Base-by-base conservation (phyloP, 2,329 filamentous ascomycete species). In the Botrytis fabae region DNA sequence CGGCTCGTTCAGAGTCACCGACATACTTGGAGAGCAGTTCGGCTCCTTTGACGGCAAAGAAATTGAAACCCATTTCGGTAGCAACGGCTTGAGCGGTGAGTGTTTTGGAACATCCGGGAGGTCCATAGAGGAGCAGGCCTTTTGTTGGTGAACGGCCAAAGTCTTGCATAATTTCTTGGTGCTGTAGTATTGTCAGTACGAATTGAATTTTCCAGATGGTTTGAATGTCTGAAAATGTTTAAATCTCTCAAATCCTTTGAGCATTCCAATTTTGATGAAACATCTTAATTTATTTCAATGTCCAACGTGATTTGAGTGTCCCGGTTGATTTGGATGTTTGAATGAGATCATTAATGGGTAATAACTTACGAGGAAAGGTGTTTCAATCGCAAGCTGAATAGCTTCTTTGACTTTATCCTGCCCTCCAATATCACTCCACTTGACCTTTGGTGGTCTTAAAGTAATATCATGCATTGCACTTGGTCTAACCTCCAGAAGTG, bases 1-100 rank as follows among this genome's bases (percentile, higher is more conserved):
- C 88, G 12, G 92, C 91, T 18, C 94, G 90, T 83, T 98, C 95
- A 2, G 94, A 95, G 82, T 98, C 95, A 75, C 95, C 95, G 28
- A 98, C 95, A 82, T 98, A 98, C 93, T 97, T 97, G 83, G 94
- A 97, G 74, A 97, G 90, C 20, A 98, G 88, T 82, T 98, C 95
- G 51, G 94, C 94, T 40, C 94, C 95, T 83, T 98, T 97, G 76
- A 98, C 93, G 14, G 94, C 92, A 80, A 98, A 91, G 85, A 98
- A 98, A 81, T 98, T 98, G 82, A 97, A 91, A 6, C 92, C 92
- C 44, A 93, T 93, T 81, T 97, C 94, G 10, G 94, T 97, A 25
- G 95, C 95, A 77, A 97, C 89, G 42, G 95, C 95, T 81, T 97
- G 94, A 0, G 95, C 95, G 0, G 91, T 94, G 81, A 98, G 89